phyloP scores from a whole-genome alignment of 2,329 filamentous ascomycete species.

The Phialocephala sp. region DNA sequence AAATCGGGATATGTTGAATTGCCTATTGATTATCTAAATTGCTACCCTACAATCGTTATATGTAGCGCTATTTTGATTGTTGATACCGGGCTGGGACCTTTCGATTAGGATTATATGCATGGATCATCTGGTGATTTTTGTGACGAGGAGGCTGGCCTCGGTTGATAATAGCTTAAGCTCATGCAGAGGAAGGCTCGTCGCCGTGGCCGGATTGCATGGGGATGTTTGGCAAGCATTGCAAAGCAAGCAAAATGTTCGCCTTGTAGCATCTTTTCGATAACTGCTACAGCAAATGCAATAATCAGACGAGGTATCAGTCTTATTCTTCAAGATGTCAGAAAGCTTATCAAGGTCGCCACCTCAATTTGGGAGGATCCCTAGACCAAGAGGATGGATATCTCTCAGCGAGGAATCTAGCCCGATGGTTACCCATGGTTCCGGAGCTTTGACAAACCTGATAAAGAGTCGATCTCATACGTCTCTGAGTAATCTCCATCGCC shows the following conservation, averaged over 20 bases:
- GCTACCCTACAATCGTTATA: no score
- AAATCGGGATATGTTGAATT: no score
- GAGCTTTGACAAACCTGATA: slow-evolving; percentile 39
- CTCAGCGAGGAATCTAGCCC: slow-evolving; percentile 39
- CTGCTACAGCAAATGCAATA: not conserved
- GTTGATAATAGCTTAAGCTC: not conserved
- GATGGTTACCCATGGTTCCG: slow-evolving; percentile 42
- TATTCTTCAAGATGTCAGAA: slow-evolving; percentile 19
- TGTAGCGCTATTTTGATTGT: not conserved
- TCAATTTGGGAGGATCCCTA: slow-evolving; percentile 31
- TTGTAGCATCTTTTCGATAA: not conserved
- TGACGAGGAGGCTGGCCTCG: not conserved
- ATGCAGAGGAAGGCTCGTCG: not conserved
- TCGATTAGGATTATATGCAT: not conserved
- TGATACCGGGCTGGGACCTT: not conserved
- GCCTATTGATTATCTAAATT: no score
- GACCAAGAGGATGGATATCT: slow-evolving; percentile 37
- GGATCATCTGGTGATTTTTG: not conserved
- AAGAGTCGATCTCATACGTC: slow-evolving; percentile 39
- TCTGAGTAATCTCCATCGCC: slow-evolving; percentile 29
- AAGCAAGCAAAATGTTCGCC: not conserved
- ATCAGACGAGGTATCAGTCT: not conserved
- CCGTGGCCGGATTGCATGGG: not conserved
- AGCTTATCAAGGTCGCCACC: slow-evolving; percentile 31
- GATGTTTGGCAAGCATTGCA: not conserved